Conservation (phyloP, 805 yeast species). For the Kodamaea hsintzibuensis region DNA sequence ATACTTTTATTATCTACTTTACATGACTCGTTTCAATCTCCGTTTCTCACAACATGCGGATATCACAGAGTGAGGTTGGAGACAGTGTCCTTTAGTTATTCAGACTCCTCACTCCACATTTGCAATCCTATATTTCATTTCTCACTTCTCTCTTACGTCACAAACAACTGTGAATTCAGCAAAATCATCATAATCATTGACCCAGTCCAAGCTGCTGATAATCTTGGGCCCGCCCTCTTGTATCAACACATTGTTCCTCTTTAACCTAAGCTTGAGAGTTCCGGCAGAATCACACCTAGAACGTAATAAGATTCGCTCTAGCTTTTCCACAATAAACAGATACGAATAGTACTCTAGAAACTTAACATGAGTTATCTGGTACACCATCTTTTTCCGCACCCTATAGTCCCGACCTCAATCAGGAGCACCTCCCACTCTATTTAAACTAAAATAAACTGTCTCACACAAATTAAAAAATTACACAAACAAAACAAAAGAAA, state of each 20-base stretch:
- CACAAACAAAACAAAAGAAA: constrained; percentile 1
- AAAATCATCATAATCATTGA: constrained; percentile 9
- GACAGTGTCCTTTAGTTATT: background rate
- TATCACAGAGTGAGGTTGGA: background rate
- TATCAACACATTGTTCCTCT: constrained; percentile 6
- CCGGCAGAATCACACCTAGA: constrained; percentile 4
- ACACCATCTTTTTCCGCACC: constrained; percentile 2
- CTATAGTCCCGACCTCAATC: background rate
- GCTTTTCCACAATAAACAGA: constrained; percentile 9
- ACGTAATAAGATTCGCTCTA: constrained; percentile 7
- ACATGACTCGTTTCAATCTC: background rate
- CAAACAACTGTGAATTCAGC: constrained; percentile 9
- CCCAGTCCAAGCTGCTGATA: constrained; percentile 4
- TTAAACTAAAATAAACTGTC: background rate
- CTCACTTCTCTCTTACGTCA: constrained; percentile 6
- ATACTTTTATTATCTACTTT: background rate
- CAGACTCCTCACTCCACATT: background rate
- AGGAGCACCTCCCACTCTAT: constrained; percentile 1
- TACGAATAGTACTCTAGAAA: constrained; percentile 10
- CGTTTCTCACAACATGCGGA: background rate
- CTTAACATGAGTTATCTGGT: constrained; percentile 7
- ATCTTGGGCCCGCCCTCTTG: constrained; percentile 4
- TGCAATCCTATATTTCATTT: too few species aligned
- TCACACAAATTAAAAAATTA: background rate
- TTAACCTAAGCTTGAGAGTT: constrained; percentile 5